Evolutionary conservation across 768 basidiomycete genomes (phyloP), one percentile per base, ranked within the genome.

Genomic region (Lactifluus volemus): DNA sequence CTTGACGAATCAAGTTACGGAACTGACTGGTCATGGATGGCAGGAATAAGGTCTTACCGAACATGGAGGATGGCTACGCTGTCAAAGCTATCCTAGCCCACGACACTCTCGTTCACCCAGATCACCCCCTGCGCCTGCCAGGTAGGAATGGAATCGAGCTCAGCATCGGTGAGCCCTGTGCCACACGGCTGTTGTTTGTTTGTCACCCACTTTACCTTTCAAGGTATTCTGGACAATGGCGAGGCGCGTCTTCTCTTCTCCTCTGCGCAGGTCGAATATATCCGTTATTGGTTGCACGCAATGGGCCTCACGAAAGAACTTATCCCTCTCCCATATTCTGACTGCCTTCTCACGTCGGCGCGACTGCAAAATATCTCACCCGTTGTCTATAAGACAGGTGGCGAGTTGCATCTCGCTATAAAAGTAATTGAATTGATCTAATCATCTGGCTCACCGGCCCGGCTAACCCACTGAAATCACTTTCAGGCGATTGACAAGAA

Each of bases 201-300:
- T 19, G 8, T 15, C 29, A 8, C 42, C 10, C 5, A 15, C 11
- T 48, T 12, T 32, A 39, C 3, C 38, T 29, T 53, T 47, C 59
- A 87, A n/a, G 87, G 84, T 9, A 89, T 84, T 0, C 78, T 90
- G 56, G 74, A 77, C 30, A 85, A 79, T 52, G 89, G 88, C 63
- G 86, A 92, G 72, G 79, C 83, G 6, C 83, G 91, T n/a, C 78
- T 93, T 30, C 74, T 92, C 53, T 90, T 89, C 69, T 88, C 92
- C 29, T 89, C 86, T 15, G 84, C 83, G 6, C 91, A 94, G 73
- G 80, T 92, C 64, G 90, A 94, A 70, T 94, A 92, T 71, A 71
- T 88, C 19, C 78, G 89, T 54, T 92, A 92, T 71, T 94, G 87
- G 86, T 78, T 93, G 54, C 82, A 89, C 68, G 82, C 84, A 1